A percentile compares a stretch with the other conserved stretches of the same genome.
Conservation (phyloP, 2,329 filamentous ascomycete species). For the Talaromyces sp. region DNA sequence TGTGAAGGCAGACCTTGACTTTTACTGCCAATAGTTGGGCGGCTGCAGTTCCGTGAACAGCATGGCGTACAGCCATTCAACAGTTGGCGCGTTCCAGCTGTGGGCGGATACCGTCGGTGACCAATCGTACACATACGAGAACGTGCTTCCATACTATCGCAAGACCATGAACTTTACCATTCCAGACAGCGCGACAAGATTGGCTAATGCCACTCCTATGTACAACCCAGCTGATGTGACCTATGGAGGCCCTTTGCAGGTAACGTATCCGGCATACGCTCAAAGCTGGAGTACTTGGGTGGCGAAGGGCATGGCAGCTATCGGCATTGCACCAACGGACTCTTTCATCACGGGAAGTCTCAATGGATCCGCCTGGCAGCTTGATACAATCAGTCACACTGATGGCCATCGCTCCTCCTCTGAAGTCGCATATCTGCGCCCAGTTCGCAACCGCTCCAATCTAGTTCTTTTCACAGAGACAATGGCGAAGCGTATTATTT, state of each 20-base stretch:
- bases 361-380: constrained; percentile 20
- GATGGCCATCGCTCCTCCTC: constrained; percentile 19
- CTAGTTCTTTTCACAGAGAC: constrained; percentile 31
- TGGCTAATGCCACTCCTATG: constrained; percentile 22
- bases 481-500: constrained; percentile 32
- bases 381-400: constrained; percentile 27
- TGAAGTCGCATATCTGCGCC: constrained; percentile 23
- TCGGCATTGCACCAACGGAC: constrained; percentile 25
- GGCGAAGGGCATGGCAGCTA: constrained; percentile 18
- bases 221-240: constrained; percentile 20
- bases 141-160: constrained; percentile 26
- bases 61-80: constrained; percentile 26
- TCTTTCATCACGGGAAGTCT: constrained; percentile 27
- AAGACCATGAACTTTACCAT: constrained; percentile 26
- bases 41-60: constrained; percentile 20
- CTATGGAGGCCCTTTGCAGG: constrained; percentile 23
- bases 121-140: constrained; percentile 28
- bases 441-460: constrained; percentile 20
- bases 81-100: constrained; percentile 24
- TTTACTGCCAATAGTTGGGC: neutral
- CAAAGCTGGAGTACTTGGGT: constrained; percentile 25
- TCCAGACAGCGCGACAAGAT: constrained; percentile 16
- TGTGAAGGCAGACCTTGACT: too few relatives aligned
- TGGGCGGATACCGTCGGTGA: constrained; percentile 36
- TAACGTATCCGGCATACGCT: constrained; percentile 27